A percentile compares a stretch with the other conserved stretches of the same genome.
Evolutionary conservation across 2,329 filamentous ascomycete species (phyloP).

Genomic region (Diaporthe citriasiana): DNA sequence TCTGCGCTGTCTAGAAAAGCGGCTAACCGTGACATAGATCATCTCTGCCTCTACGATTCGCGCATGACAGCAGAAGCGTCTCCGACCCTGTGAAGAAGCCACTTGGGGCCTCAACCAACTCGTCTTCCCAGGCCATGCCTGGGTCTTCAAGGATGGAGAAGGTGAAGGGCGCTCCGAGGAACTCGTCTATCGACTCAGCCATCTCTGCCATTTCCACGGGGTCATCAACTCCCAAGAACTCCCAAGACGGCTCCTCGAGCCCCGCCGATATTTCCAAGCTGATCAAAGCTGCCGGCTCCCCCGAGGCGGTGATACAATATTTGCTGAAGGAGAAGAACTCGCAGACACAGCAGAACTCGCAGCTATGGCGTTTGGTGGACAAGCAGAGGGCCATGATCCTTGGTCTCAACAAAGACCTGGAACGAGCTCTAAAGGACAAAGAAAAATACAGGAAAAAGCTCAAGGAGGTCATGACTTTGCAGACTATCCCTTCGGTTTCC

Average conservation of each 20-base stretch:
- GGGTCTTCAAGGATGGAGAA: conserved; percentile 60
- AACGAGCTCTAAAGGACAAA: conserved; percentile 92
- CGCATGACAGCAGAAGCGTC: conserved; percentile 66
- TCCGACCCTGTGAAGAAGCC: conserved; percentile 60
- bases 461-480: conserved; percentile 76
- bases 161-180: conserved; percentile 70
- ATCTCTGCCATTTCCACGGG: conserved; percentile 81
- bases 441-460: conserved; percentile 92
- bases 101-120: conserved; percentile 56
- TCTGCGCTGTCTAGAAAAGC: not conserved
- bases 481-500: conserved; percentile 50
- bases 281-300: conserved; percentile 86
- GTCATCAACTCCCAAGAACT: conserved; percentile 69
- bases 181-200: conserved; percentile 93
- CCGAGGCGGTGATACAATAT: conserved; percentile 90
- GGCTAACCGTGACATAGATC: conserved; percentile 46
- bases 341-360: conserved; percentile 88
- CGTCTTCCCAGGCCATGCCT: conserved; percentile 61
- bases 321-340: conserved; percentile 93
- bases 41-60: conserved; percentile 48
- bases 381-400: conserved; percentile 96
- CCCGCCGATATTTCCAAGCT: conserved; percentile 83
- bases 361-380: conserved; percentile 95
- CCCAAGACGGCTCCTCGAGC: conserved; percentile 70
- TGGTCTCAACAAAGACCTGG: conserved; percentile 93